Evolutionary conservation across 2,329 filamentous ascomycete species (phyloP).

Genomic region (Cladosporium sp.): DNA sequence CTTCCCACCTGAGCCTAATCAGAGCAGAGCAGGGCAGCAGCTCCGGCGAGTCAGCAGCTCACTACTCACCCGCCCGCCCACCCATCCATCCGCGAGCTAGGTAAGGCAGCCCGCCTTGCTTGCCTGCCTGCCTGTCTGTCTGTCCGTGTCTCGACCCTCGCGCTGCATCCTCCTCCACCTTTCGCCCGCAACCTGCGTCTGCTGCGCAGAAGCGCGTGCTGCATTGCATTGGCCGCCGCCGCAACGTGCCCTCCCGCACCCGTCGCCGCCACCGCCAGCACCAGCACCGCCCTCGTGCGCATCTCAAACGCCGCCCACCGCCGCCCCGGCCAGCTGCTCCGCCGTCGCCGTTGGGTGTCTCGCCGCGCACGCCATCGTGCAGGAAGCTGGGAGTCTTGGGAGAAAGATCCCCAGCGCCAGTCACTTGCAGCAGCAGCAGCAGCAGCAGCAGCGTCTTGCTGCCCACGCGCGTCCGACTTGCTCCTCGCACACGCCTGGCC

Average conservation of each 20-base stretch:
- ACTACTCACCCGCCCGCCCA: background rate
- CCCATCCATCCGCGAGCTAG: background rate
- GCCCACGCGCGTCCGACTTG: background rate
- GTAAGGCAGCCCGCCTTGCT: constrained; percentile 10
- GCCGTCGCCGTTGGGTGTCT: background rate
- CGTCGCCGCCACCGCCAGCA: background rate
- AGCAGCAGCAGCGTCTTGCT: background rate
- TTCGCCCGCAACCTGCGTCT: background rate
- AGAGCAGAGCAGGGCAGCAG: background rate
- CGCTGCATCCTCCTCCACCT: background rate
- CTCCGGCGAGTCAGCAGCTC: background rate
- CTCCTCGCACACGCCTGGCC: too few species aligned
- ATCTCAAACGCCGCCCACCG: constrained; percentile 6
- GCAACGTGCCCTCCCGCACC: constrained; percentile 5
- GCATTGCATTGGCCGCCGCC: constrained; percentile 4
- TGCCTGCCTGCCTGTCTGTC: background rate
- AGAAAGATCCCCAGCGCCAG: too few species aligned
- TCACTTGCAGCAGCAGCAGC: too few species aligned
- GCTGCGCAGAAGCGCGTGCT: constrained; percentile 11
- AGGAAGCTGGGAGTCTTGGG: too few species aligned
- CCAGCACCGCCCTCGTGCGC: background rate
- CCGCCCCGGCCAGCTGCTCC: background rate
- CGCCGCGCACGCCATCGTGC: background rate
- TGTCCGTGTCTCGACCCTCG: background rate
- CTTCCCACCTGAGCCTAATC: background rate